phyloP scores from a whole-genome alignment of 192 early-diverging fungal species.

The Backusella psychrophila region DNA sequence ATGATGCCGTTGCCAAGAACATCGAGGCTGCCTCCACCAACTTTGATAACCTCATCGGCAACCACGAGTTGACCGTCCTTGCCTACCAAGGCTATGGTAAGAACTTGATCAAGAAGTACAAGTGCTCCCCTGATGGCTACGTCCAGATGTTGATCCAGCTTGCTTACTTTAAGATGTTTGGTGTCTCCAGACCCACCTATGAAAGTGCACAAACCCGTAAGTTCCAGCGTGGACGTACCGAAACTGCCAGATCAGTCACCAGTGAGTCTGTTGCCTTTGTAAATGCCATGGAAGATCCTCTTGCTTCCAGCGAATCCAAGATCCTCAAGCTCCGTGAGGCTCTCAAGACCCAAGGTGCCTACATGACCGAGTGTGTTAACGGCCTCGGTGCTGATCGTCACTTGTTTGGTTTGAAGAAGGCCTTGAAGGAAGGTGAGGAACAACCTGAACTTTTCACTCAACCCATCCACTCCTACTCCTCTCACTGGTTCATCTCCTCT shows the following conservation, averaged over 20 bases:
- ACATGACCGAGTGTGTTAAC: conserved; percentile 80
- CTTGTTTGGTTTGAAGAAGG: conserved; percentile 79
- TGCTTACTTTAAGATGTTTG: conserved; percentile 91
- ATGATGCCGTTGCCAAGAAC: conserved; percentile 49
- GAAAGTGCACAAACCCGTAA: conserved; percentile 91
- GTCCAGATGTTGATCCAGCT: conserved; percentile 95
- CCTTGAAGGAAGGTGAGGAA: conserved; percentile 66
- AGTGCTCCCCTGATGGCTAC: conserved; percentile 76
- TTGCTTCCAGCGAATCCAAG: conserved; percentile 49
- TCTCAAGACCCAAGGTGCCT: conserved; percentile 70
- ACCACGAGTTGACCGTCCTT: conserved; percentile 82
- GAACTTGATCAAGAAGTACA: conserved; percentile 86
- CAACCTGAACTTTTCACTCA: conserved; percentile 88
- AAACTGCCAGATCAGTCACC: conserved; percentile 84
- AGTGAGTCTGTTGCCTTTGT: conserved; percentile 83
- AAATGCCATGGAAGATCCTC: conserved; percentile 77
- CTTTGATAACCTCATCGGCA: conserved; percentile 76
- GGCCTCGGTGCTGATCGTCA: conserved; percentile 91
- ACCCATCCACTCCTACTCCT: conserved; percentile 73
- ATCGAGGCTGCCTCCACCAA: conserved; percentile 69
- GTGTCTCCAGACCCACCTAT: conserved; percentile 79
- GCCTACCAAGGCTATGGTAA: conserved; percentile 92
- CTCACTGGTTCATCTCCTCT: conserved; percentile 91
- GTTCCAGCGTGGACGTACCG: conserved; percentile 93
- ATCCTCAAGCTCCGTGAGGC: conserved; percentile 72